Evolutionary conservation across 2,329 filamentous ascomycete genomes (phyloP), one percentile per base, ranked within the genome.

Genomic region (Aspergillus sp.): DNA sequence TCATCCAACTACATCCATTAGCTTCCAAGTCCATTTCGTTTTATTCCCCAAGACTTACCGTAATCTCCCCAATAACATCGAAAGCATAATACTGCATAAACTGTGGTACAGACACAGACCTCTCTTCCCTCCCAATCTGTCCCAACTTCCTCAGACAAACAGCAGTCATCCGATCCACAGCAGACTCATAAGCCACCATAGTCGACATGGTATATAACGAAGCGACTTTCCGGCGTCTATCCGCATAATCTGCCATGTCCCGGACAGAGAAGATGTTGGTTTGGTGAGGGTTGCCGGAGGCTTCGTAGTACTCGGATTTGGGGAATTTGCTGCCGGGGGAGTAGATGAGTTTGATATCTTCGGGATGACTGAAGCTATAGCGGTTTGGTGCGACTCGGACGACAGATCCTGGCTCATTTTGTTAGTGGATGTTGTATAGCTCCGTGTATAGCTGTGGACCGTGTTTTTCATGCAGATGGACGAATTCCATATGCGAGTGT

Each of bases 1-100:
- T 43, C n/a, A 12, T 15, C 33, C 33, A 37, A 47, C 50, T 20
- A 25, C 30, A 15, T 43, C 37, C 13, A 52, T 30, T 12, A 41
- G 20, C 49, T 30, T 5, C 41, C 49, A 27, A 49, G 33, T 25
- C 23, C 23, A 25, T 9, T 9, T 25, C 23, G 23, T 25, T 3
- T 43, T 22, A 5, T 41, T 23, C 3, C 41, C 43, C 7, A 32
- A 37, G 3, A 45, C 20, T 19, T 41, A 53, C 50, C 7, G 50
- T 53, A 15, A 53, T 50, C 23, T 46, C 39, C 3, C 50, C 46
- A 27, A 53, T 50, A 10, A 50, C 48, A 35, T 53, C 50, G 43
- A 50, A 53, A 6, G 50, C 50, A 35, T 60, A 66, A 43, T 50
- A 63, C 39, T 65, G 62, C 53, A 65, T 49, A 49, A 56, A 56